These are phyloP conservation scores for Glycine latifolia DNA, from an alignment of 306 rosid genomes.

Conservation along the genomic window DNA sequence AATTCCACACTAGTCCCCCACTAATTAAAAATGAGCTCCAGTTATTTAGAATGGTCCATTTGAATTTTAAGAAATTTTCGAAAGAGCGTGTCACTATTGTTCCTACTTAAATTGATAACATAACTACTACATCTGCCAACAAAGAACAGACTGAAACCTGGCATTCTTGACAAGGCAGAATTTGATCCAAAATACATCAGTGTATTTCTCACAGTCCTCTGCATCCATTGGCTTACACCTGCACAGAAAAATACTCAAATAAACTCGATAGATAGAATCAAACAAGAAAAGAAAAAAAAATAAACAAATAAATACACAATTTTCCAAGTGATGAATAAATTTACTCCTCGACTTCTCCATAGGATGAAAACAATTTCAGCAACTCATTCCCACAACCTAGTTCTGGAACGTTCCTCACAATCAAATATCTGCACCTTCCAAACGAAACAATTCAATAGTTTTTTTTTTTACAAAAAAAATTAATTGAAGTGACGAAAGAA, in stretches of 20 bases:
- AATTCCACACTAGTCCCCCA: neutral
- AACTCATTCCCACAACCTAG: slow-evolving; percentile 87
- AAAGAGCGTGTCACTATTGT: neutral
- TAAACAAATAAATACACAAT: neutral
- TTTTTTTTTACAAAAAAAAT: neutral
- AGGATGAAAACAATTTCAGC: slow-evolving; percentile 70
- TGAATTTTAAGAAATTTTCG: neutral
- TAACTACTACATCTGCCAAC: too few relatives aligned
- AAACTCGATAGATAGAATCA: neutral
- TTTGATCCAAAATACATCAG: slow-evolving; percentile 90
- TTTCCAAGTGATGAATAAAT: neutral
- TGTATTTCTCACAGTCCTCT: slow-evolving; percentile 83
- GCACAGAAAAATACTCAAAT: slow-evolving; percentile 14
- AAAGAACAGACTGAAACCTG: slow-evolving; percentile 50
- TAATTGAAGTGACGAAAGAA: neutral
- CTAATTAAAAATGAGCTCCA: neutral
- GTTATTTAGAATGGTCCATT: neutral
- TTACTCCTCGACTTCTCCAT: slow-evolving; percentile 89
- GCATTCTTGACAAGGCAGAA: slow-evolving; percentile 79
- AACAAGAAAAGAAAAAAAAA: neutral
- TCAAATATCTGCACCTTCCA: slow-evolving; percentile 68
- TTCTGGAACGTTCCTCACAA: slow-evolving; percentile 83
- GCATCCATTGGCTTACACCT: slow-evolving; percentile 96
- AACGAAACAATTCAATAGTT: neutral
- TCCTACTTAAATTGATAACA: neutral